Percentiles rank a stretch among this genome's conserved stretches.
Conservation (phyloP, 768 basidiomycete species). For the Collybiopsis luxurians region DNA sequence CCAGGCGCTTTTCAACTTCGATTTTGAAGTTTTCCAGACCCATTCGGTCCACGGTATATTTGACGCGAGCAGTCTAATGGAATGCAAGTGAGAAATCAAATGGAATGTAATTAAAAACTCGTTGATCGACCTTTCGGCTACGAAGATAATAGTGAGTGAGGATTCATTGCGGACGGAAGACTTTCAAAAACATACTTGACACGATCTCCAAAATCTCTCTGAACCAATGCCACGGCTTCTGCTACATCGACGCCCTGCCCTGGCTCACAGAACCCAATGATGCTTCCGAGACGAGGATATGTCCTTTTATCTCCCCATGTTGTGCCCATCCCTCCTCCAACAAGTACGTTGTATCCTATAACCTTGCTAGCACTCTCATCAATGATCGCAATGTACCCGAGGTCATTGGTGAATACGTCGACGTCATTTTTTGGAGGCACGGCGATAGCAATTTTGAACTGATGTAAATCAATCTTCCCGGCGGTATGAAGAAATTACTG, state of each 20-base stretch:
- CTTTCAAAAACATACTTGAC: conserved; percentile 61
- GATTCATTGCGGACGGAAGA: background rate
- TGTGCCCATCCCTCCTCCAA: conserved; percentile 99
- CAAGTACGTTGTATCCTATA: conserved; percentile 88
- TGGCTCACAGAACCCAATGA: conserved; percentile 90
- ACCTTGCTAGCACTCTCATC: conserved; percentile 72
- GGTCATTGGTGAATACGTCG: conserved; percentile 92
- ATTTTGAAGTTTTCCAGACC: conserved; percentile 83
- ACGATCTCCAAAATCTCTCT: conserved; percentile 95
- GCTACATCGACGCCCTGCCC: conserved; percentile 86
- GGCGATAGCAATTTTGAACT: conserved; percentile 97
- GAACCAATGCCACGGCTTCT: conserved; percentile 90
- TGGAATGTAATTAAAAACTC: background rate
- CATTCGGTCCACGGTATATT: conserved; percentile 97
- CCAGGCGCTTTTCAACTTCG: conserved; percentile 88
- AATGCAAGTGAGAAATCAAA: background rate
- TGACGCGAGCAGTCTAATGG: conserved; percentile 79
- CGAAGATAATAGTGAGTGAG: conserved; percentile 6
- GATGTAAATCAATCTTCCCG: no score
- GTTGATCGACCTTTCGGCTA: conserved; percentile 53
- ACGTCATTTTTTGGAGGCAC: conserved; percentile 97
- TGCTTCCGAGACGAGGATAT: conserved; percentile 83
- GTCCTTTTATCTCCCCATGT: conserved; percentile 99
- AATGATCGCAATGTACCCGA: conserved; percentile 95
- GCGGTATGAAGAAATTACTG: no score